Base-by-base conservation (phyloP, 2,329 filamentous ascomycete species). In the Fusarium verticillioides region DNA sequence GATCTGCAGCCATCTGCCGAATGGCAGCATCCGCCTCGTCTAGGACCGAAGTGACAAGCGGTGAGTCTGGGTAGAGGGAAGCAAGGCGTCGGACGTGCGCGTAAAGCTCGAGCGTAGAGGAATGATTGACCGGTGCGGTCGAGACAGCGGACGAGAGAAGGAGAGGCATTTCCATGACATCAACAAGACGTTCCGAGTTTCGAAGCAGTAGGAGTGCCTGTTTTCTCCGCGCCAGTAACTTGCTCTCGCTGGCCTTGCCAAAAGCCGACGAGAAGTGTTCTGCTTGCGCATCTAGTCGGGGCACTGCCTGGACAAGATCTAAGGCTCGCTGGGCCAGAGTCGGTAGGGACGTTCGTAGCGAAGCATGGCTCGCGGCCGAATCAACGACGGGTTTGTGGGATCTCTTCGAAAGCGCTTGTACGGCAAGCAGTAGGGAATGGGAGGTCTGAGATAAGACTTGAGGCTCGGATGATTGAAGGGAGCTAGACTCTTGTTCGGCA, bases 1-100 rank as follows among this genome's bases (percentile, higher is more conserved):
- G 89, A 76, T 96, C 95, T 13, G 91, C 90, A 1, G 94, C 94
- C 90, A 98, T 94, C 64, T 93, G 91, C 77, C 93, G 93, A 88
- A 98, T 97, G 42, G 94, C 94, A 60, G 91, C 90, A 76, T 97
- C 94, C 15, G 96, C 94, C 80, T 98, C 94, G 5, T 84, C 80
- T 15, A 91, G 87, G 26, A 98, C 91, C 30, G 92, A 92, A 23
- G 87, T 86, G 32, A 98, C 88, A 47, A 98, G 85, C 1, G 89
- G 85, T 0, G 95, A 97, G 59, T 91, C 86, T 1, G 95, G 93
- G 80, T 98, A 97, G 34, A 98, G 85, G 0, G 91, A 90, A 69
- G 95, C 91, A 10, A 99, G 86, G 12, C 96, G 90, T 75, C 94
- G 94, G 79, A 98, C 96, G 80, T 98, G 96, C n/a, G 94, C 92